Conservation (phyloP, 2,329 filamentous ascomycete species). For the Claviceps pusilla region DNA sequence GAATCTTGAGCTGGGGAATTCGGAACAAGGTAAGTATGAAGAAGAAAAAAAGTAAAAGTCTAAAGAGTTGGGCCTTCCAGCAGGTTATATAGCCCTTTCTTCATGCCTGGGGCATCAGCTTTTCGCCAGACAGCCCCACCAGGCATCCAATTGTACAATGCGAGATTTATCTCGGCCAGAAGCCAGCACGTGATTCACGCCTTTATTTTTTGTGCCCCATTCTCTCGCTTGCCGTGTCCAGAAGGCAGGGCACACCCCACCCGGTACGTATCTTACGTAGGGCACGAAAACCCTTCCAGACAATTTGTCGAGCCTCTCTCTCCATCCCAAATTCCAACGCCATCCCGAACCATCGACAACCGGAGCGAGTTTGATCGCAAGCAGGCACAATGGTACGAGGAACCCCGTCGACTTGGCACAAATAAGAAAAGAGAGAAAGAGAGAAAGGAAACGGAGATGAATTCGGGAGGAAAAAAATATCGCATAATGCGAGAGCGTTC, state of each 20-base stretch:
- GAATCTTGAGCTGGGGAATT: slow-evolving; percentile 30
- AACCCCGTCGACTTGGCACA: slow-evolving; percentile 8
- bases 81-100: slow-evolving; percentile 20
- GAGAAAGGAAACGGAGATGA: background rate
- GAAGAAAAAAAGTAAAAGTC: slow-evolving; percentile 22
- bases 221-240: slow-evolving; percentile 5
- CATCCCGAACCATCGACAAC: slow-evolving; percentile 26
- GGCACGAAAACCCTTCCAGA: slow-evolving; percentile 27
- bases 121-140: background rate
- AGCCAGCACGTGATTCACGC: slow-evolving; percentile 12
- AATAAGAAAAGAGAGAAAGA: background rate
- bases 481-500: slow-evolving; percentile 7
- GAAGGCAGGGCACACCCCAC: slow-evolving; percentile 15
- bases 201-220: background rate
- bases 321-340: slow-evolving; percentile 23
- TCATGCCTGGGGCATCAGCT: slow-evolving; percentile 12
- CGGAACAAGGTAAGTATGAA: slow-evolving; percentile 42
- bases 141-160: slow-evolving; percentile 3
- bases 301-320: slow-evolving; percentile 25
- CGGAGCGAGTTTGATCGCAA: slow-evolving; percentile 35
- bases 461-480: background rate
- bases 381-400: slow-evolving; percentile 38
- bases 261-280: slow-evolving; percentile 21
- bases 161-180: slow-evolving; percentile 9
- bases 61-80: slow-evolving; percentile 4